A percentile compares a stretch with the other conserved stretches of the same genome.
These are phyloP conservation scores for Lactarius hatsudake DNA, from an alignment of 768 basidiomycete genomes.

Conservation along the genomic window DNA sequence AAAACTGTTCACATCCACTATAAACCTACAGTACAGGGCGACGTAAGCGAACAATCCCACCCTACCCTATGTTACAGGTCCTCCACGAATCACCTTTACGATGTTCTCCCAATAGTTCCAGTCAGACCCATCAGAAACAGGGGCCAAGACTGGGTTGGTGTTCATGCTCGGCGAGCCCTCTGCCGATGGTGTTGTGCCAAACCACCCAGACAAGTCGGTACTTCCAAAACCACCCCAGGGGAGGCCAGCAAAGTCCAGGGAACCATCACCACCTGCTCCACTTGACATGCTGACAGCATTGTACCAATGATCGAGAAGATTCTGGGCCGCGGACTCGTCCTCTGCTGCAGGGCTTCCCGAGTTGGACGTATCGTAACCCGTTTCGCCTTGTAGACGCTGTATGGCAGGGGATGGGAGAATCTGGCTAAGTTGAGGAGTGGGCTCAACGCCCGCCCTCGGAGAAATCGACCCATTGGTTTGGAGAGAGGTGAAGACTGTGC, in stretches of 20 bases:
- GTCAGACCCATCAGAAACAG: conserved; percentile 23
- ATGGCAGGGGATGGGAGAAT: conserved; percentile 53
- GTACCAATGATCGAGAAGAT: conserved; percentile 81
- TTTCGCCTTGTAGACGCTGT: conserved; percentile 57
- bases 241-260: conserved; percentile 31
- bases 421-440: conserved; percentile 37
- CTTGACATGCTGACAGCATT: conserved; percentile 62
- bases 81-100: conserved; percentile 29
- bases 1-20: background rate
- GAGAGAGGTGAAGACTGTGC: conserved; percentile 23
- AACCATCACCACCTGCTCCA: conserved; percentile 36
- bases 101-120: conserved; percentile 29
- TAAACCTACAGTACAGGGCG: background rate
- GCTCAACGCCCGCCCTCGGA: conserved; percentile 4
- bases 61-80: conserved; percentile 21
- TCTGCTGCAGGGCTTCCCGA: conserved; percentile 64
- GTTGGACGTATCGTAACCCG: conserved; percentile 55
- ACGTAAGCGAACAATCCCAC: background rate
- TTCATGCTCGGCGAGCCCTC: background rate
- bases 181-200: conserved; percentile 17
- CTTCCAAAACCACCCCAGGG: conserved; percentile 29
- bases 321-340: conserved; percentile 76
- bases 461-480: conserved; percentile 24
- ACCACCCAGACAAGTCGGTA: conserved; percentile 28
- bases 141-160: background rate